Conservation (phyloP, 805 yeast species). For the Helenozyma baotianmanensis region DNA sequence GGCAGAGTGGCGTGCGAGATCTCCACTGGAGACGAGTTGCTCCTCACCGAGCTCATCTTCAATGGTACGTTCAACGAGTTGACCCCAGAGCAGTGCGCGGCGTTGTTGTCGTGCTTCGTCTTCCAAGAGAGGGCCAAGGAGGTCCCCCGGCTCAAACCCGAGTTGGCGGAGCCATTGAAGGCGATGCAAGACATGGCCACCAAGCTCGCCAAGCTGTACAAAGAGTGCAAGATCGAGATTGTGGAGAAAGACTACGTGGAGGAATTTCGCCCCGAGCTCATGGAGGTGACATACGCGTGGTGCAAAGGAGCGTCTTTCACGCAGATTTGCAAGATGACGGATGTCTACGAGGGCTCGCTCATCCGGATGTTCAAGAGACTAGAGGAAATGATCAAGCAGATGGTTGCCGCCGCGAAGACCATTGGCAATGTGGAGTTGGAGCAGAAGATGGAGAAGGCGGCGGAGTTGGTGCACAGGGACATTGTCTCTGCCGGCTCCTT, state of each 20-base stretch:
- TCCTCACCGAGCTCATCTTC: slow-evolving; percentile 87
- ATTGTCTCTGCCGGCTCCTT: slow-evolving; percentile 95
- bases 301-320: slow-evolving; percentile 94
- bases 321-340: slow-evolving; percentile 97
- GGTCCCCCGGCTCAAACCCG: slow-evolving; percentile 79
- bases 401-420: slow-evolving; percentile 87
- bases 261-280: slow-evolving; percentile 83
- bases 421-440: slow-evolving; percentile 87
- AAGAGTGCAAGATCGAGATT: slow-evolving; percentile 85
- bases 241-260: slow-evolving; percentile 91
- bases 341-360: slow-evolving; percentile 94
- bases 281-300: slow-evolving; percentile 98
- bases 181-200: slow-evolving; percentile 87
- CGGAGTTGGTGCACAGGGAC: slow-evolving; percentile 87
- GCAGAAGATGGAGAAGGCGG: slow-evolving; percentile 82
- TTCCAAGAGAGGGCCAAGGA: slow-evolving; percentile 95
- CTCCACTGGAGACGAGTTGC: slow-evolving; percentile 80
- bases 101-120: slow-evolving; percentile 88
- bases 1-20: slow-evolving; percentile 98
- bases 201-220: slow-evolving; percentile 82
- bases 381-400: slow-evolving; percentile 88
- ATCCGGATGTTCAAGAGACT: slow-evolving; percentile 92
- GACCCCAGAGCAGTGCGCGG: slow-evolving; percentile 86
- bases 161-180: slow-evolving; percentile 86
- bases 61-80: slow-evolving; percentile 92